Conservation (phyloP, 139 green algal species). For the Chlorokybus atmophyticus region DNA sequence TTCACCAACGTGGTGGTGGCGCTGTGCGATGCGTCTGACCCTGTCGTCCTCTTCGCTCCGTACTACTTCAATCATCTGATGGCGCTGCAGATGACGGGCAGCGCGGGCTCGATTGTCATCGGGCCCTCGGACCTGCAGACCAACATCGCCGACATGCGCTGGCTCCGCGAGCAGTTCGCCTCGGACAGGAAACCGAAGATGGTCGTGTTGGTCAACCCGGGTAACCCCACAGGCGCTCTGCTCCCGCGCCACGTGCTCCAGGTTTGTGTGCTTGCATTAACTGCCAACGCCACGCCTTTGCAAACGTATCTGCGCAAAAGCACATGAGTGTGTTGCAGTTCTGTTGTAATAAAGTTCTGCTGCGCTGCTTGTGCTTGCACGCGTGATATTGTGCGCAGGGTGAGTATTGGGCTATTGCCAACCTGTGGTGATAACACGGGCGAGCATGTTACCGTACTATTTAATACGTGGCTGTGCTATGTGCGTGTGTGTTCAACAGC, state of each 20-base stretch:
- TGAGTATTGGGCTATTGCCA: too few species aligned
- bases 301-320: too few species aligned
- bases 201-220: constrained; percentile 69
- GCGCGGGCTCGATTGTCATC: background rate
- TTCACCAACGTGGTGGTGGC: constrained; percentile 75
- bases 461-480: too few species aligned
- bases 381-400: too few species aligned
- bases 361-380: too few species aligned
- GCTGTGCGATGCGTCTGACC: constrained; percentile 50
- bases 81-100: constrained; percentile 44
- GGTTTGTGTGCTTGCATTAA: background rate
- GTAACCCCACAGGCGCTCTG: constrained; percentile 77
- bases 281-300: too few species aligned
- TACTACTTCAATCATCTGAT: constrained; percentile 97
- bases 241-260: constrained; percentile 34
- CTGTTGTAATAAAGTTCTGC: too few species aligned
- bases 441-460: too few species aligned
- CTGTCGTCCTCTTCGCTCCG: constrained; percentile 70
- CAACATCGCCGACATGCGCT: constrained; percentile 7
- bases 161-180: too few species aligned
- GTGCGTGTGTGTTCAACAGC: too few species aligned
- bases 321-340: too few species aligned
- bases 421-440: too few species aligned
- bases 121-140: background rate
- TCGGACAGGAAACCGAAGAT: constrained; percentile 21